Conservation (phyloP, 257 asterid species). For the Lycium ferocissimum region DNA sequence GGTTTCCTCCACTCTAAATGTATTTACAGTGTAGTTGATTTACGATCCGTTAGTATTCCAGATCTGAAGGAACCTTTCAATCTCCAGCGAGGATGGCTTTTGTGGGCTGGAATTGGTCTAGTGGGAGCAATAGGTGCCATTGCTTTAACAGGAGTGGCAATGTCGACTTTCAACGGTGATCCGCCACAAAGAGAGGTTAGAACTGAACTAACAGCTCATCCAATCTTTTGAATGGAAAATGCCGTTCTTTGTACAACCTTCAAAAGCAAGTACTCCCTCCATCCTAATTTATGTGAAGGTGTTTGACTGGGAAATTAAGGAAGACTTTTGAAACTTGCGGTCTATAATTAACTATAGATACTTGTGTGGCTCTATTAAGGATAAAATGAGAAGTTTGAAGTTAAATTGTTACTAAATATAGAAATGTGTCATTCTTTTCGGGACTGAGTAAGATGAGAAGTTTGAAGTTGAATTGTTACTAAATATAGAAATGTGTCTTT, state of each 20-base stretch:
- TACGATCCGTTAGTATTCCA: conserved; percentile 42
- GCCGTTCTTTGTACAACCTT: not conserved
- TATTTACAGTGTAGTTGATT: conserved; percentile 7
- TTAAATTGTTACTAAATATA: too few species aligned
- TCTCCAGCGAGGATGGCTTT: conserved; percentile 87
- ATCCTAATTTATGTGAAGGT: too few species aligned
- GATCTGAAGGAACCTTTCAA: conserved; percentile 85
- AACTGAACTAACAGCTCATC: conserved; percentile 25
- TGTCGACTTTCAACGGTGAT: conserved; percentile 76
- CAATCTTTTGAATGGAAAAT: not conserved
- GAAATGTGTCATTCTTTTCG: too few species aligned
- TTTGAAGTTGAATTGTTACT: too few species aligned
- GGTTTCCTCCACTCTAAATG: not conserved
- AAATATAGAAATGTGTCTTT: too few species aligned
- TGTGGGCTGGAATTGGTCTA: conserved; percentile 94
- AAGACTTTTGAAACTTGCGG: too few species aligned
- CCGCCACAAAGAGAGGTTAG: conserved; percentile 92
- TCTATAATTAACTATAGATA: too few species aligned
- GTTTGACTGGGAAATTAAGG: too few species aligned
- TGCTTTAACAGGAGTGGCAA: conserved; percentile 74
- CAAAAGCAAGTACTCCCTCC: not conserved
- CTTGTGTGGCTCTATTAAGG: too few species aligned
- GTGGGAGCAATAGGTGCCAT: conserved; percentile 83
- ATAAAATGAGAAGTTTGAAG: too few species aligned
- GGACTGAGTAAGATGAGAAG: too few species aligned